phyloP scores from a whole-genome alignment of 345 rosid species.

The Lepidium africanum region DNA sequence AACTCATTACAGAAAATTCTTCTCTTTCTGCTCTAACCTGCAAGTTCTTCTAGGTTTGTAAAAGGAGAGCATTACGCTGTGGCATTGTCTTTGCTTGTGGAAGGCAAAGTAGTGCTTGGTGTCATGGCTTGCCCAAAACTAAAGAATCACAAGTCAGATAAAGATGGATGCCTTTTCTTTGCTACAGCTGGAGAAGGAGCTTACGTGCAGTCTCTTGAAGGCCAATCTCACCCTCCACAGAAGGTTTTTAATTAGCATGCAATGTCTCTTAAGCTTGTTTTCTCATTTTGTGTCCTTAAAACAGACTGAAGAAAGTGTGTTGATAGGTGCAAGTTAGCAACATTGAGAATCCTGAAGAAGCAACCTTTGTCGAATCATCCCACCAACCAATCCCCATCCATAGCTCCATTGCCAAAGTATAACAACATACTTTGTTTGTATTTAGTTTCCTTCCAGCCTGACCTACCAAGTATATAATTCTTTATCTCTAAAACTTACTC shows the following conservation, averaged over 20 bases:
- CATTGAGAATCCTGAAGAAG: constrained; percentile 62
- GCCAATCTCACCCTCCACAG: constrained; percentile 34
- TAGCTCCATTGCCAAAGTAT: constrained; percentile 55
- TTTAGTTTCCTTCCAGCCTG: not conserved
- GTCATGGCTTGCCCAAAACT: constrained; percentile 84
- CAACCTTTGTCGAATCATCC: constrained; percentile 75
- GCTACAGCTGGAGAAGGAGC: constrained; percentile 69
- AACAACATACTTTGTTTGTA: not conserved
- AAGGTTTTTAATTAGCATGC: constrained; percentile 36
- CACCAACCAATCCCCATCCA: constrained; percentile 66
- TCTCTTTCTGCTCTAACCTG: not conserved
- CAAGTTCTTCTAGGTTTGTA: constrained; percentile 42
- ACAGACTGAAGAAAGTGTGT: not conserved
- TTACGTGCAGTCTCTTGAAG: constrained; percentile 54
- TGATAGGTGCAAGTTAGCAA: constrained; percentile 60
- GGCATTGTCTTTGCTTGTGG: constrained; percentile 69
- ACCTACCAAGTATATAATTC: not conserved
- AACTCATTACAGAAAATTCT: not conserved
- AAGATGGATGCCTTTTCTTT: constrained; percentile 67
- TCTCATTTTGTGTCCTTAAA: not conserved
- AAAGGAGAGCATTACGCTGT: constrained; percentile 85
- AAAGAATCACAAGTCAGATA: constrained; percentile 24
- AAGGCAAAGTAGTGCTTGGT: constrained; percentile 83
- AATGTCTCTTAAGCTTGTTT: not conserved
- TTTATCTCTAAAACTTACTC: not conserved